Evolutionary conservation across 2,329 filamentous ascomycete genomes (phyloP).

Genomic region (Fusarium verrucosum): DNA sequence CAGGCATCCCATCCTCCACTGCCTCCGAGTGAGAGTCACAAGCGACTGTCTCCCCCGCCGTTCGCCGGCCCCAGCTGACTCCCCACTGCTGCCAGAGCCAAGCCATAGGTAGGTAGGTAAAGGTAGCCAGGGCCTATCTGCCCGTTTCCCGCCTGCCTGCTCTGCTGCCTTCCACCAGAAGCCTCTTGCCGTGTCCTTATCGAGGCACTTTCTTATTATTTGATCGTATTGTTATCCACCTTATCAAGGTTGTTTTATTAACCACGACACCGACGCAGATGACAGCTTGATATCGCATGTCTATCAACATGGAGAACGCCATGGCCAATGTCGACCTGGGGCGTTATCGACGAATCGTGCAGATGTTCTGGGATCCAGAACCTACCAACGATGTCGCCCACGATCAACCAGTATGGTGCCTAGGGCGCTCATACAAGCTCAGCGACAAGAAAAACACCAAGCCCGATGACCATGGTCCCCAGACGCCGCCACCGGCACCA

Average conservation of each 20-base stretch:
- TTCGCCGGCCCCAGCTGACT: constrained; percentile 37
- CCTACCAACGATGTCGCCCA: constrained; percentile 78
- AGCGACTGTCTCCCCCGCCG: constrained; percentile 23
- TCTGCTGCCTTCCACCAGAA: constrained; percentile 24
- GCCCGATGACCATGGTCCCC: constrained; percentile 22
- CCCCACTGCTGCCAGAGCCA: no score
- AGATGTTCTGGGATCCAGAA: constrained; percentile 92
- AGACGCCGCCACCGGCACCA: constrained; percentile 37
- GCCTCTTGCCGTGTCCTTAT: constrained; percentile 18
- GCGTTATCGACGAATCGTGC: constrained; percentile 81
- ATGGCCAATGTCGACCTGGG: constrained; percentile 74
- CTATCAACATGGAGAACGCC: constrained; percentile 47
- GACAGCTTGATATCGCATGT: constrained; percentile 15
- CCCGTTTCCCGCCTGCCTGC: neutral
- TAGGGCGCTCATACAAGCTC: constrained; percentile 66
- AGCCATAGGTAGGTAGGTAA: no score
- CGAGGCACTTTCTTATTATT: neutral
- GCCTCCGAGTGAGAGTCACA: constrained; percentile 28
- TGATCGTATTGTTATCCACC: neutral
- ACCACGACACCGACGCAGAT: constrained; percentile 5
- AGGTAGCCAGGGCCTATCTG: constrained; percentile 21
- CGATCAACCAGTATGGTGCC: constrained; percentile 83
- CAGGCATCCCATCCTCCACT: constrained; percentile 2
- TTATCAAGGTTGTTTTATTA: neutral
- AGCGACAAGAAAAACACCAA: constrained; percentile 29